Percentiles rank a stretch among this genome's conserved stretches.
Evolutionary conservation across 805 yeast genomes (phyloP).

Genomic region (Huiozyma naganishii): DNA sequence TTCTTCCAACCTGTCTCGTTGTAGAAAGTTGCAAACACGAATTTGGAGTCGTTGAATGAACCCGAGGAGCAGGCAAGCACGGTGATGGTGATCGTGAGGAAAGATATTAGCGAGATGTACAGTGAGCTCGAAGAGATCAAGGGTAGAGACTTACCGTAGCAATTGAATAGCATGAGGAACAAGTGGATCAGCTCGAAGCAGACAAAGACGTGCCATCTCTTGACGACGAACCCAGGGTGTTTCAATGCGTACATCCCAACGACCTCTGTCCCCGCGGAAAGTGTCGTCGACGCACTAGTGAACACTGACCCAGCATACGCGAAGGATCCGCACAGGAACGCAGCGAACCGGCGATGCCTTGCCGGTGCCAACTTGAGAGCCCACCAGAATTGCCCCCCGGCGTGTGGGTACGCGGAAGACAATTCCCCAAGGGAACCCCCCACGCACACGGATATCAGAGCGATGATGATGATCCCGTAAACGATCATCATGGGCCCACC

Average conservation of each 20-base stretch:
- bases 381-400: constrained; percentile 61
- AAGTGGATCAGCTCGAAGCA: constrained; percentile 40
- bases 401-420: constrained; percentile 47
- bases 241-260: constrained; percentile 40
- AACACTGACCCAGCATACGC: constrained; percentile 58
- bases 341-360: constrained; percentile 32
- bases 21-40: constrained; percentile 48
- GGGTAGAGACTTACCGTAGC: constrained; percentile 46
- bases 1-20: constrained; percentile 55
- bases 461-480: constrained; percentile 47
- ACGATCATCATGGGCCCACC: constrained; percentile 55
- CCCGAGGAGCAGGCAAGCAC: constrained; percentile 49
- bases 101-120: constrained; percentile 45
- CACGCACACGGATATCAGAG: constrained; percentile 37
- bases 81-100: constrained; percentile 44
- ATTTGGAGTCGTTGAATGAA: constrained; percentile 40
- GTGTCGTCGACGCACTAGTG: constrained; percentile 51
- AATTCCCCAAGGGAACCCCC: constrained; percentile 46
- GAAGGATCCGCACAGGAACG: constrained; percentile 53
- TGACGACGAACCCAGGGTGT: constrained; percentile 28
- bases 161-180: constrained; percentile 40
- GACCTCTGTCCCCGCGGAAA: constrained; percentile 43
- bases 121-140: constrained; percentile 40
- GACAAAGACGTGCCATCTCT: constrained; percentile 49
- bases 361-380: constrained; percentile 45